A percentile compares a stretch with the other conserved stretches of the same genome.
These are phyloP conservation scores for Pseudopithomyces chartarum DNA, from an alignment of 2,329 filamentous ascomycete genomes.

Conservation along the genomic window DNA sequence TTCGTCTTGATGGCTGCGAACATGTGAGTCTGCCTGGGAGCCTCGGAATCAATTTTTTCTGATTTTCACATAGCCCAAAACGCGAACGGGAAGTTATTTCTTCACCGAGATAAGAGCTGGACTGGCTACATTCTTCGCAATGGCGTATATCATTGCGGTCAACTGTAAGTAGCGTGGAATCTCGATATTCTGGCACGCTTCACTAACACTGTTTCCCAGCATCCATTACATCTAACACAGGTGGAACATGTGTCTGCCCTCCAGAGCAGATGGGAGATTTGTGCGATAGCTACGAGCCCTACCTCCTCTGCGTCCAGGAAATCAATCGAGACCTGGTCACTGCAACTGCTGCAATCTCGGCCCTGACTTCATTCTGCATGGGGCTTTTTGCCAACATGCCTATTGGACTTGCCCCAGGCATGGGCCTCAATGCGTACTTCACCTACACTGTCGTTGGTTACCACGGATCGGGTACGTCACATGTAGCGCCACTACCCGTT, in stretches of 20 bases:
- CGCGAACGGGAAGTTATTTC: constrained; percentile 77
- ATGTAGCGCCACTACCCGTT: constrained; percentile 15
- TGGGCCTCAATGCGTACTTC: constrained; percentile 89
- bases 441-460: constrained; percentile 79
- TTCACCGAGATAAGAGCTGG: constrained; percentile 85
- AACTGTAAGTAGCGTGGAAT: constrained; percentile 52
- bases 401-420: constrained; percentile 73
- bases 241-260: constrained; percentile 77
- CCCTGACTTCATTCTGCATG: constrained; percentile 81
- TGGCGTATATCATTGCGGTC: constrained; percentile 66
- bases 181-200: constrained; percentile 31
- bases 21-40: constrained; percentile 64
- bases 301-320: constrained; percentile 64
- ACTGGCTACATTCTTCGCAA: constrained; percentile 67
- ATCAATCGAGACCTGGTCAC: constrained; percentile 82
- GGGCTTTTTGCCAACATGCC: constrained; percentile 83
- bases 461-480: constrained; percentile 66
- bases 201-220: constrained; percentile 32
- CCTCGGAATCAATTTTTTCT: constrained; percentile 13
- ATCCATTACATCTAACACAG: constrained; percentile 70
- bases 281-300: constrained; percentile 62
- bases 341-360: constrained; percentile 81
- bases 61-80: constrained; percentile 59
- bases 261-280: constrained; percentile 49
- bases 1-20: constrained; percentile 80